These are phyloP conservation scores for Vanderwaltozyma tropicalis DNA, from an alignment of 805 yeast genomes.

Conservation along the genomic window DNA sequence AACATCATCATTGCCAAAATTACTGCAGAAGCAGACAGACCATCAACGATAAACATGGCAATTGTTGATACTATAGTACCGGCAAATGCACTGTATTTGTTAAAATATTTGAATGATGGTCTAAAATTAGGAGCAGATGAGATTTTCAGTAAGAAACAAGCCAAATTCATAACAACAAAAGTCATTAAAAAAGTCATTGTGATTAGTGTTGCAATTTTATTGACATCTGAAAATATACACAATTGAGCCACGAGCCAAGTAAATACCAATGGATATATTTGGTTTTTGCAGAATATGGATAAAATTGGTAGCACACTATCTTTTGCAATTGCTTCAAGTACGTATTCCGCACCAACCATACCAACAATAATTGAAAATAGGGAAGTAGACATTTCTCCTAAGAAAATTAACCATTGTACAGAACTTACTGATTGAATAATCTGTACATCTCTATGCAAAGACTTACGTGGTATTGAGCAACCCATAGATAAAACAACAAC, in stretches of 20 bases:
- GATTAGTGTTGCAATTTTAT: constrained; percentile 87
- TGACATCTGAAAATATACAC: constrained; percentile 81
- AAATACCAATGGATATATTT: constrained; percentile 52
- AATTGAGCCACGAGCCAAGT: constrained; percentile 80
- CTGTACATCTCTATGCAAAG: constrained; percentile 70
- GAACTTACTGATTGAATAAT: constrained; percentile 74
- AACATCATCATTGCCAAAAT: constrained; percentile 54
- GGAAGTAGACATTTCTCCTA: constrained; percentile 90
- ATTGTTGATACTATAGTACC: constrained; percentile 62
- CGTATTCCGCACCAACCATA: constrained; percentile 87
- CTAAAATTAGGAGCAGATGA: constrained; percentile 98
- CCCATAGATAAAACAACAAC: constrained; percentile 79
- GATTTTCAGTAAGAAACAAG: constrained; percentile 77
- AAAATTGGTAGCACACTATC: constrained; percentile 84
- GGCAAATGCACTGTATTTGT: constrained; percentile 63
- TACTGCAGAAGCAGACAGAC: constrained; percentile 72
- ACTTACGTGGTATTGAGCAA: constrained; percentile 63
- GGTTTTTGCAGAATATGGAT: constrained; percentile 50
- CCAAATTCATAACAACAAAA: constrained; percentile 84
- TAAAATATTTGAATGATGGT: constrained; percentile 87
- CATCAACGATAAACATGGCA: constrained; percentile 94
- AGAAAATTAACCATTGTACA: constrained; percentile 53
- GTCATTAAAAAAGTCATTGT: constrained; percentile 98
- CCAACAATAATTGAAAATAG: constrained; percentile 92
- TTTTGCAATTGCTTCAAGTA: constrained; percentile 81